Evolutionary conservation across 129 eudicot genomes (phyloP), one percentile per base, ranked within the genome.

Genomic region (Solidago caesia): DNA sequence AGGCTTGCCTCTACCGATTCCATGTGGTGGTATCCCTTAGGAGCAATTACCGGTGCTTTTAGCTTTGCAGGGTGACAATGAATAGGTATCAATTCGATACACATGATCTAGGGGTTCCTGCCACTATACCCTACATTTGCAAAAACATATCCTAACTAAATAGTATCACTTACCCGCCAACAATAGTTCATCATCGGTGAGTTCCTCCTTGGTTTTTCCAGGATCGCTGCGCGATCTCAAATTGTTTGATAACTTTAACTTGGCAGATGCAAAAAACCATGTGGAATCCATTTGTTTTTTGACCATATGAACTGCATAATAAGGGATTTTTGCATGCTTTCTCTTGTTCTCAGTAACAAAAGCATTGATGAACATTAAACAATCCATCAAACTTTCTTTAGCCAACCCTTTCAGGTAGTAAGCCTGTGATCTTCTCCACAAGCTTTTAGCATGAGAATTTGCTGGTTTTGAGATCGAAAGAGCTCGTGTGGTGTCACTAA

Each of bases 351-450:
- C 72, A 44, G 44, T 77, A 49, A 79, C 78, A 57, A 83, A 81
- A 46, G 78, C 75, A 75, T 83, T 86, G 44, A 92, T 71, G 80
- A 87, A 87, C 84, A 87, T 68, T 33, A 92, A 72, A 67, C 98
- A 92, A 56, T 92, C 98, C 98, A 92, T 92, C 75, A 92, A 88
- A 79, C 98, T 92, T 82, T 89, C 98, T 73, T 86, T 90, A 51
- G 95, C 87, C 82, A 86, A 61, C 59, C 98, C 98, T 79, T 89
- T 89, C 83, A 86, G 81, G 67, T 89, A 92, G 70, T 89, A 92
- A 43, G 98, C 98, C 72, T 92, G 96, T 72, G 98, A 87, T 83
- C 98, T 87, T 72, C 91, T 86, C 98, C 98, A 92, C 13, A 92
- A 84, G 72, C 96, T 88, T 73, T 86, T 92, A 25, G 79, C 71